phyloP scores from a whole-genome alignment of 441 rosid species.

The Gossypium schwendimanii region DNA sequence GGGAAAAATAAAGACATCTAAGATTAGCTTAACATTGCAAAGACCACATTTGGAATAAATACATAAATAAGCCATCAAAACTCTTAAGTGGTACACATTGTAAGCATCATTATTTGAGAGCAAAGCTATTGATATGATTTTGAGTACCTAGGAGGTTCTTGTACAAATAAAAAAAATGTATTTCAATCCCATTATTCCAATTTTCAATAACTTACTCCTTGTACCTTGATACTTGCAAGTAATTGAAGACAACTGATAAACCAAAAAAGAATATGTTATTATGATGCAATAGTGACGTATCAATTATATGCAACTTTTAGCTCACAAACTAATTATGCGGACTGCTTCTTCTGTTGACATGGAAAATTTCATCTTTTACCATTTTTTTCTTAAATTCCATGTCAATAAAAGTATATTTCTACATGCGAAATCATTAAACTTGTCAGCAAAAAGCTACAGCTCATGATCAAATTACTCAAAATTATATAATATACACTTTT shows the following conservation, averaged over 20 bases:
- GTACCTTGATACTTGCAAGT: not conserved
- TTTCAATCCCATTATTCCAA: not conserved
- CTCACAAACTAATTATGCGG: not conserved
- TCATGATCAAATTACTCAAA: not conserved
- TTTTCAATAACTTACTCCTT: not conserved
- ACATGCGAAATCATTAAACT: not conserved
- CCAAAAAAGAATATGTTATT: not conserved
- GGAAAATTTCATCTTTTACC: not conserved
- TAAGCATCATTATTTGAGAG: not conserved
- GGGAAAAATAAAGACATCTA: not conserved
- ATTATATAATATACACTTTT: not conserved
- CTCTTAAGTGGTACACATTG: not conserved
- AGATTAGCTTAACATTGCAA: not conserved
- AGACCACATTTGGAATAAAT: not conserved
- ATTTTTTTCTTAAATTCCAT: not conserved
- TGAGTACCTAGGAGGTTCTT: not conserved
- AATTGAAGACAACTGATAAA: not conserved
- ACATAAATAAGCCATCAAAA: not conserved
- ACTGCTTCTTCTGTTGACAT: not conserved
- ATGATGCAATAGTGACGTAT: not conserved
- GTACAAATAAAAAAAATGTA: not conserved
- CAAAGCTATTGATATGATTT: slow-evolving; percentile 1
- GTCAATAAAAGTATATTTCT: not conserved
- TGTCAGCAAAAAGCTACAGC: not conserved
- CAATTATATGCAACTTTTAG: not conserved